These are phyloP conservation scores for Sesbania bispinosa DNA, from an alignment of 306 rosid species.

Conservation along the genomic window DNA sequence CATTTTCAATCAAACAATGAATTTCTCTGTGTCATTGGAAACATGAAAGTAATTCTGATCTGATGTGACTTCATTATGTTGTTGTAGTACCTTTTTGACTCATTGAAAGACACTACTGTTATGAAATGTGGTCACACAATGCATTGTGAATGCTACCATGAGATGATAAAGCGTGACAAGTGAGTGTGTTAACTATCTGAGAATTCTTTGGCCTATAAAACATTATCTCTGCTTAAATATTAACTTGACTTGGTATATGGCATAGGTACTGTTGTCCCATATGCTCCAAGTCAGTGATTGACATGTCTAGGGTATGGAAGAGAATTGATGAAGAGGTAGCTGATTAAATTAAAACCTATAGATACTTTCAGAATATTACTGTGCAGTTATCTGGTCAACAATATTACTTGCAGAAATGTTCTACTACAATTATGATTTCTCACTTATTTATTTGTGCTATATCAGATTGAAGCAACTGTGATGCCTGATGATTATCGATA, in stretches of 20 bases:
- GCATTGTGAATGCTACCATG: slow-evolving; percentile 73
- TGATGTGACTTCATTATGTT: slow-evolving; percentile 16
- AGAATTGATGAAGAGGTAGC: slow-evolving; percentile 92
- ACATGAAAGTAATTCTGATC: slow-evolving; percentile 12
- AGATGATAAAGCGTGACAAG: slow-evolving; percentile 81
- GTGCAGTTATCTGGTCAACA: not conserved
- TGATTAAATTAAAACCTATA: slow-evolving; percentile 4
- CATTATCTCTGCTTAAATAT: not conserved
- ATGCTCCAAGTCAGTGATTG: slow-evolving; percentile 78
- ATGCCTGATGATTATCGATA: slow-evolving; percentile 82
- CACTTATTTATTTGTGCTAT: slow-evolving; percentile 22
- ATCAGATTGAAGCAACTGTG: slow-evolving; percentile 75
- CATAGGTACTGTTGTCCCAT: slow-evolving; percentile 85
- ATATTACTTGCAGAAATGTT: slow-evolving; percentile 7
- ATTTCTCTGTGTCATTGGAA: not conserved
- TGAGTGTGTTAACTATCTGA: slow-evolving; percentile 35
- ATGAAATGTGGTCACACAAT: slow-evolving; percentile 99
- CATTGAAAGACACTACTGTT: slow-evolving; percentile 68
- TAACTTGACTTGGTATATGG: slow-evolving; percentile 23
- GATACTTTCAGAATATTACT: not conserved
- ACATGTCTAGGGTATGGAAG: slow-evolving; percentile 88
- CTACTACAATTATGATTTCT: slow-evolving; percentile 10
- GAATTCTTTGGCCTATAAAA: not conserved
- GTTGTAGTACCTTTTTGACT: slow-evolving; percentile 81
- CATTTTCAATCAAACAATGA: slow-evolving; percentile 13